phyloP scores from a whole-genome alignment of 148 eudicot species.

The Simmondsia chinensis region DNA sequence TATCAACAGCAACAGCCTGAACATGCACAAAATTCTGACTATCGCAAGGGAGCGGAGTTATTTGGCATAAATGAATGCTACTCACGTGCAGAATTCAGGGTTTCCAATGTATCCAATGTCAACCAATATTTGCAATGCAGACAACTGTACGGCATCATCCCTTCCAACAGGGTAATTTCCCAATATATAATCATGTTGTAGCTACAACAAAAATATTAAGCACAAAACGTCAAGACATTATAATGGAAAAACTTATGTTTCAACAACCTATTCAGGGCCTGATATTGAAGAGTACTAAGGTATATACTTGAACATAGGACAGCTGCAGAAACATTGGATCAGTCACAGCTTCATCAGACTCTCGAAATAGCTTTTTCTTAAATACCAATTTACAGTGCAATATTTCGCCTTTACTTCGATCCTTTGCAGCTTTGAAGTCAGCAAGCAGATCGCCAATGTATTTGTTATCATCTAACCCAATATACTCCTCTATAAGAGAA shows the following conservation, averaged over 20 bases:
- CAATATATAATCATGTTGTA: constrained; percentile 95
- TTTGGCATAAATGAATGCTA: constrained; percentile 6
- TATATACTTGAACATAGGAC: constrained; percentile 84
- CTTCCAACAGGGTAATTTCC: constrained; percentile 99
- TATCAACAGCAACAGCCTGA: too few species aligned
- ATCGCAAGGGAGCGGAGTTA: background rate
- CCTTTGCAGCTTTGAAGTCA: constrained; percentile 92
- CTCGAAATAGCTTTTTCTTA: constrained; percentile 90
- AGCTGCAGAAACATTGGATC: constrained; percentile 98
- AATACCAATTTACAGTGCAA: constrained; percentile 90
- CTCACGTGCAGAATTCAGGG: constrained; percentile 92
- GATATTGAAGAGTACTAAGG: background rate
- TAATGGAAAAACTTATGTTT: background rate
- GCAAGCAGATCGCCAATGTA: constrained; percentile 91
- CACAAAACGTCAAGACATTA: background rate
- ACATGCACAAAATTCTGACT: background rate
- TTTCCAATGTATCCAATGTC: constrained; percentile 69
- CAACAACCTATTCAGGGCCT: background rate
- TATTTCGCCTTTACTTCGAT: constrained; percentile 91
- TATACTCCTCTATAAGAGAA: constrained; percentile 65
- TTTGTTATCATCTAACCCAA: constrained; percentile 90
- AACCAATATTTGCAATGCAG: constrained; percentile 89
- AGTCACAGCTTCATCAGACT: constrained; percentile 89
- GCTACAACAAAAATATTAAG: constrained; percentile 25
- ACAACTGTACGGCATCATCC: constrained; percentile 91